These are phyloP conservation scores for Uronychia binucleata DNA, from an alignment of 73 alveolate species.

Conservation along the genomic window DNA sequence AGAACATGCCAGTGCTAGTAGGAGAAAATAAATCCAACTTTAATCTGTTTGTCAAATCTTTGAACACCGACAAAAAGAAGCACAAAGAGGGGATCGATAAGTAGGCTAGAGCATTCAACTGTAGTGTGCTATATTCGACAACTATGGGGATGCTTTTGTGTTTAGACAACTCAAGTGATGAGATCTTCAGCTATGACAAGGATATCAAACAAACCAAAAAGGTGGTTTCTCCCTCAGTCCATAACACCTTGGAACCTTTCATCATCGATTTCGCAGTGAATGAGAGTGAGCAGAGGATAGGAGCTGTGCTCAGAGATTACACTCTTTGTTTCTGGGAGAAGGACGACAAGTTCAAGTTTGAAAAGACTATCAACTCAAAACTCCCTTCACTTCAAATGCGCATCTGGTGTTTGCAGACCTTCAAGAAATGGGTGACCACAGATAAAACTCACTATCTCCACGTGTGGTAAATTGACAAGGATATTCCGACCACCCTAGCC, in stretches of 20 bases:
- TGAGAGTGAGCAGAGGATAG: constrained; percentile 34
- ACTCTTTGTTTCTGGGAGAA: constrained; percentile 55
- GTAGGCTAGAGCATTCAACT: background rate
- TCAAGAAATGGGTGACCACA: constrained; percentile 51
- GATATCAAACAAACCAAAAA: constrained; percentile 7
- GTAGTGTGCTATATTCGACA: constrained; percentile 15
- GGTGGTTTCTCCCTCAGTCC: constrained; percentile 10
- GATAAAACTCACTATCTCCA: constrained; percentile 35
- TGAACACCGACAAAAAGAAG: constrained; percentile 39
- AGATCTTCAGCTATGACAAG: constrained; percentile 20
- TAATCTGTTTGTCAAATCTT: constrained; percentile 32
- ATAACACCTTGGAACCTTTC: constrained; percentile 33
- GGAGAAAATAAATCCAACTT: constrained; percentile 46
- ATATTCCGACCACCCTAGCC: constrained; percentile 17
- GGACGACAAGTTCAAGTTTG: constrained; percentile 38
- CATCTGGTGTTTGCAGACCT: constrained; percentile 40
- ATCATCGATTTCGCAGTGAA: constrained; percentile 42
- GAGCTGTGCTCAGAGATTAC: constrained; percentile 51
- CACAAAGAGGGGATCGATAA: constrained; percentile 38
- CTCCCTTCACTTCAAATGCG: constrained; percentile 16
- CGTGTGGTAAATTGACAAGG: constrained; percentile 33
- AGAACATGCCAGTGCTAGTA: constrained; percentile 32
- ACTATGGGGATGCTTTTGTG: constrained; percentile 15
- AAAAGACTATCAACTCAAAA: constrained; percentile 15
- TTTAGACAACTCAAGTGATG: constrained; percentile 16